A percentile compares a stretch with the other conserved stretches of the same genome.
phyloP scores from a whole-genome alignment of 1,284 basidiomycete species.

The Fomitopsis pinicola region DNA sequence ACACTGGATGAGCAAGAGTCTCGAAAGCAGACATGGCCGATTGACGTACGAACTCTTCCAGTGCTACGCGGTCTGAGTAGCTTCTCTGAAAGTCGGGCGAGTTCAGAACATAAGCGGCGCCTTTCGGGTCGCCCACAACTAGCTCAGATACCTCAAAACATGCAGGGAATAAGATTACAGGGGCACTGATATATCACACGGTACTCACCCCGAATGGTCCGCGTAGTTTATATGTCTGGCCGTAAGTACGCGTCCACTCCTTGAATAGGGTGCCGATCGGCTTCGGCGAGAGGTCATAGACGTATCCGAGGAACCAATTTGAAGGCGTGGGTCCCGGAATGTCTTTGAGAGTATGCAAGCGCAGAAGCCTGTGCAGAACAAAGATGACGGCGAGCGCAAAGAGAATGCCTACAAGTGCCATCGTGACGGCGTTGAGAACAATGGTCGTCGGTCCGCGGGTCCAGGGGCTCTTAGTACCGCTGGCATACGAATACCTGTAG shows the following conservation, averaged over 20 bases:
- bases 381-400: too few species aligned
- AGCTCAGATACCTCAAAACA: slow-evolving; percentile 5
- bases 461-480: too few species aligned
- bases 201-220: background rate
- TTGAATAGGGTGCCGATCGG: background rate
- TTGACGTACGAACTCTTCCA: slow-evolving; percentile 6
- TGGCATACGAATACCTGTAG: too few species aligned
- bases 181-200: background rate
- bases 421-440: background rate
- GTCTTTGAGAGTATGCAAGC: background rate
- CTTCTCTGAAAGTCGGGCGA: slow-evolving; percentile 4
- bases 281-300: background rate
- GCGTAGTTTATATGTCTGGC: background rate
- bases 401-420: background rate
- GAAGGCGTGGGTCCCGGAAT: background rate
- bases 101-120: slow-evolving; percentile 7
- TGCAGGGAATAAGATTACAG: background rate
- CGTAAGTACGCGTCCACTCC: background rate
- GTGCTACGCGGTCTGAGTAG: slow-evolving; percentile 1
- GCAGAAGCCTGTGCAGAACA: too few species aligned
- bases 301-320: background rate
- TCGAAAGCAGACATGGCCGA: background rate
- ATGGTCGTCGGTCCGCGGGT: too few species aligned
- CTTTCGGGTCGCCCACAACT: slow-evolving; percentile 11
- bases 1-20: background rate